Conservation (phyloP, 768 basidiomycete species). For the Gloeostereum incarnatum region DNA sequence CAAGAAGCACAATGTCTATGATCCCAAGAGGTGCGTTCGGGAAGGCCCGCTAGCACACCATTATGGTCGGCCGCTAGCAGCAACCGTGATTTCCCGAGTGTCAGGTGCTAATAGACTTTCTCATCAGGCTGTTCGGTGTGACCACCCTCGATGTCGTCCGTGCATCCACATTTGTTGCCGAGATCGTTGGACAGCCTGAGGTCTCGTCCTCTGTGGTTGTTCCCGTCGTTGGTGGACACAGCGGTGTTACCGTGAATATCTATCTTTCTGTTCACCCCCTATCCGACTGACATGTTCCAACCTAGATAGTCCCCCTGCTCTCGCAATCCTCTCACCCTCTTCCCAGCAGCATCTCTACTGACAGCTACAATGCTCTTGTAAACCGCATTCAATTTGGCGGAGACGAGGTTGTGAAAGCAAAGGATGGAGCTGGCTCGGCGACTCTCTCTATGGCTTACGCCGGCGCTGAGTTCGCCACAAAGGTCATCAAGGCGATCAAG, state of each 20-base stretch:
- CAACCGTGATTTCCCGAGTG: not conserved
- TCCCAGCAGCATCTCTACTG: conserved; percentile 41
- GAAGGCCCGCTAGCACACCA: too few species aligned
- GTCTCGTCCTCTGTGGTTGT: conserved; percentile 57
- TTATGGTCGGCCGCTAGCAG: too few species aligned
- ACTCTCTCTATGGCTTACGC: conserved; percentile 97
- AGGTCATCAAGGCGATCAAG: conserved; percentile 75
- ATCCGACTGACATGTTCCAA: not conserved
- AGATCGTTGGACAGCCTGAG: conserved; percentile 58
- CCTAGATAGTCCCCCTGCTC: conserved; percentile 84
- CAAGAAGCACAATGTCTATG: conserved; percentile 86
- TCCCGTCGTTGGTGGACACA: conserved; percentile 94
- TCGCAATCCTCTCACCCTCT: conserved; percentile 82
- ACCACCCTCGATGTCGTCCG: conserved; percentile 98
- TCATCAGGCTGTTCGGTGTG: conserved; percentile 86
- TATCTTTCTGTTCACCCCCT: not conserved
- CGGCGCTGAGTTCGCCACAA: conserved; percentile 81
- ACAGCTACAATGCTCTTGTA: conserved; percentile 49
- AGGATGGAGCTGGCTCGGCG: conserved; percentile 88
- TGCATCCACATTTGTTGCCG: conserved; percentile 91
- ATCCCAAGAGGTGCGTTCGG: conserved; percentile 74
- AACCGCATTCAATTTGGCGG: conserved; percentile 93
- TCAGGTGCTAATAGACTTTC: conserved; percentile 4
- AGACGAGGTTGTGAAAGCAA: conserved; percentile 97
- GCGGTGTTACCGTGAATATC: conserved; percentile 75